Evolutionary conservation across 108 stramenopile genomes (phyloP), one percentile per base, ranked within the genome.

Genomic region (Pseudonitzschia pungens): DNA sequence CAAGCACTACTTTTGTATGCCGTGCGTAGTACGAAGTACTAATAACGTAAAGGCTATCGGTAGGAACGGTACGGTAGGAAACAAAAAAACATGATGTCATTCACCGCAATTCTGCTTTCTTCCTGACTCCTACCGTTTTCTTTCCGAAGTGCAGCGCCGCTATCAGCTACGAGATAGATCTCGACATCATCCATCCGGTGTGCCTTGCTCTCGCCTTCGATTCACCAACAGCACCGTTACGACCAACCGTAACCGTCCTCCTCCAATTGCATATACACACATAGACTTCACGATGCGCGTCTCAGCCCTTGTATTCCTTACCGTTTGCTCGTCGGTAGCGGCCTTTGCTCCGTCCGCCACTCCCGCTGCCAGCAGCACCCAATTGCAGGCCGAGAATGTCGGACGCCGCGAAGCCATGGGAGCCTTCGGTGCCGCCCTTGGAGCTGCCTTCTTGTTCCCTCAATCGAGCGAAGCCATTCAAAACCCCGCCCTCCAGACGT

Each of bases 401-500:
- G 28, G 43, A 36, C 78, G 78, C 15, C 56, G 78, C 24, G 71
- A 79, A n/a, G 72, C 58, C 24, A 26, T 79, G 50, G 68, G 68
- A 51, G 68, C 50, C 29, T 62, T 79, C 51, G 72, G 72, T 33
- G 36, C 65, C 32, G 72, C 72, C 24, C 28, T 79, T 18, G 72
- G 78, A 50, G 71, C 55, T 27, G 51, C 48, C 18, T 18, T 73
- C 0, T 32, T 70, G 33, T 40, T 63, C 27, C 64, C 72, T 40
- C 44, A 43, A 64, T 33, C 57, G 27, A 65, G 65, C 50, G 54
- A 63, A 26, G 72, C 68, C 31, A 29, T 43, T 11, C 33, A 50
- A 29, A 86, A 86, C 36, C 85, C 85, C 74, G 85, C 85, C 20
- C 50, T 83, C 10, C 42, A 72, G 44, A 78, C 77, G 24, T 81